Percentiles rank a stretch among this genome's conserved stretches.
phyloP scores from a whole-genome alignment of 2,329 filamentous ascomycete genomes.

The Calonectria pseudoreteaudii region DNA sequence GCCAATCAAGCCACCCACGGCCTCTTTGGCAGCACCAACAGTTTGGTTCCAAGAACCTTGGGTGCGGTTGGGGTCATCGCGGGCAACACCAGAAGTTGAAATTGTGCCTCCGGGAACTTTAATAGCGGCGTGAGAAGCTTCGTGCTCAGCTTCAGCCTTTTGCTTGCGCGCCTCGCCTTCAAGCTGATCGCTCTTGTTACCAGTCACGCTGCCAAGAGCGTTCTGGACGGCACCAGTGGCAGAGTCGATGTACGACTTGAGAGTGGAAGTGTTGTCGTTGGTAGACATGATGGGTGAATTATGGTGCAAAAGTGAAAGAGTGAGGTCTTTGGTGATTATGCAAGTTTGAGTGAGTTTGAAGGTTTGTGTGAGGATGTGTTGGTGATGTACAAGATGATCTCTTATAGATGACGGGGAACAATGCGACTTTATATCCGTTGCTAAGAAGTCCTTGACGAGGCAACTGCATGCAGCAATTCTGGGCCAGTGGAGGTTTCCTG shows the following conservation, averaged over 20 bases:
- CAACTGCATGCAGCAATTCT: slow-evolving; percentile 16
- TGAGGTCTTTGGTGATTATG: neutral
- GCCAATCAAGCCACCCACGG: slow-evolving; percentile 80
- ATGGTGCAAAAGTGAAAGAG: slow-evolving; percentile 16
- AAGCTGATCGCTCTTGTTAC: slow-evolving; percentile 74
- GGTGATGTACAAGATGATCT: neutral
- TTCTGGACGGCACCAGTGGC: slow-evolving; percentile 80
- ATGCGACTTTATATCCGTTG: slow-evolving; percentile 34
- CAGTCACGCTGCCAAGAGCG: slow-evolving; percentile 78
- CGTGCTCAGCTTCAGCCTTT: slow-evolving; percentile 74
- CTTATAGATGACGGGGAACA: slow-evolving; percentile 40
- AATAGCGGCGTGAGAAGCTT: slow-evolving; percentile 79
- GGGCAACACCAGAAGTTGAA: slow-evolving; percentile 75
- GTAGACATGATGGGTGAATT: slow-evolving; percentile 41
- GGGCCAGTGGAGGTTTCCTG: slow-evolving; percentile 4
- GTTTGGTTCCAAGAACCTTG: slow-evolving; percentile 89
- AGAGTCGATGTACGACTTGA: slow-evolving; percentile 81
- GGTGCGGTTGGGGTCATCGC: slow-evolving; percentile 79
- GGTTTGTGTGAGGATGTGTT: neutral
- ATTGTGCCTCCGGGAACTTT: slow-evolving; percentile 81
- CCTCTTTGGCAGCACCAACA: slow-evolving; percentile 86
- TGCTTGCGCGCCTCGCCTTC: slow-evolving; percentile 75
- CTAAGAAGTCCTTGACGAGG: slow-evolving; percentile 28
- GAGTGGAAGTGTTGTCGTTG: slow-evolving; percentile 71
- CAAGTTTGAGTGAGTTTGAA: neutral